Conservation (phyloP, 129 eudicot genomes). For the Oenanthe sinensis region DNA sequence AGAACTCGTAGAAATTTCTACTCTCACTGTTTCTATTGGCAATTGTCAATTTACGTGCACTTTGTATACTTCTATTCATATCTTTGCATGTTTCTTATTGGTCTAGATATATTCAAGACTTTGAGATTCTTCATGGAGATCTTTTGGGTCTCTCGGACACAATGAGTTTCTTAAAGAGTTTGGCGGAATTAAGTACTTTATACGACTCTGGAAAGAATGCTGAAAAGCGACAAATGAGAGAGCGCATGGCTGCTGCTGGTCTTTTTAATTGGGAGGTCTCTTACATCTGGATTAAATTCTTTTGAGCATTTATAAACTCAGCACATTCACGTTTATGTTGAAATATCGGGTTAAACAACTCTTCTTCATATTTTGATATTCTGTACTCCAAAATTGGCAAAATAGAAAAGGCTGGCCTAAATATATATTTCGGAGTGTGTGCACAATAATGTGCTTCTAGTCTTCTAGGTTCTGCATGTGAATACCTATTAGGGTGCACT, state of each 20-base stretch:
- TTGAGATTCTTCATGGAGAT: conserved; percentile 96
- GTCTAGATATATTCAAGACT: conserved; percentile 47
- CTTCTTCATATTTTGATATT: background rate
- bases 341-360: background rate
- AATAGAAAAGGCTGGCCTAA: background rate
- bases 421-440: background rate
- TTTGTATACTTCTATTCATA: background rate
- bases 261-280: conserved; percentile 93
- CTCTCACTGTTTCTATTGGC: background rate
- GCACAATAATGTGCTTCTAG: background rate
- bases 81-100: background rate
- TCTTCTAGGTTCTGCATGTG: background rate
- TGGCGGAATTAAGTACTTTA: conserved; percentile 47
- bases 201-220: conserved; percentile 37
- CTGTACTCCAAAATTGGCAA: background rate
- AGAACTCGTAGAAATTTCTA: conserved; percentile 44
- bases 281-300: background rate
- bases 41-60: background rate
- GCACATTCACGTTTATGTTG: background rate
- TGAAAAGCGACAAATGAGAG: conserved; percentile 64
- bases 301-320: background rate
- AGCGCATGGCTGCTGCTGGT: conserved; percentile 77
- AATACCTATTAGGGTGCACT: background rate
- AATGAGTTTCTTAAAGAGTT: conserved; percentile 54
- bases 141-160: conserved; percentile 78